Base-by-base conservation (phyloP, 2,329 filamentous ascomycete genomes). In the Sporothrix pallida region DNA sequence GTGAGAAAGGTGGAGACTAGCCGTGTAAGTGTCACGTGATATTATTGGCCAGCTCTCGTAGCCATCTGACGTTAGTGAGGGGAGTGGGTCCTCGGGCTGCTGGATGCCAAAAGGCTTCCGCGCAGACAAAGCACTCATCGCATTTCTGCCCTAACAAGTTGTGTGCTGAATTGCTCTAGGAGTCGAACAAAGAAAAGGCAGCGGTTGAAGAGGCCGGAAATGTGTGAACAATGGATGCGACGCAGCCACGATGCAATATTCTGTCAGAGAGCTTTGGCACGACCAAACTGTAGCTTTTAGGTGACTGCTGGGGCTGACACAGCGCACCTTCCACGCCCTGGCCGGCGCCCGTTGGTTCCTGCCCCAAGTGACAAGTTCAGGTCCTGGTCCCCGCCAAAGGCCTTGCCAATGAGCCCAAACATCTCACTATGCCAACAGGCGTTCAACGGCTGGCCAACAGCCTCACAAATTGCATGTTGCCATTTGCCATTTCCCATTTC, bases 21-120 rank as follows among this genome's bases (percentile, higher is more conserved):
- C 13, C 60, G 70, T 74, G 72, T 74, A 74, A 74, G 72, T 74
- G 72, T 74, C 72, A 74, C 72, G 69, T 74, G 72, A 2, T 2
- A 4, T 10, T n/a, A 15, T 65, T 62, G 26, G 56, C 60, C 23
- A 26, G 23, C 23, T 26, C 23, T 26, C 1, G 23, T 26, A 26
- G 23, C 23, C 23, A 26, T 26, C 23, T 26, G 23, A 26, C n/a
- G 42, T 44, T 17, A 26, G 42, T 15, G 60, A 44, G 23, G 31
- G 7, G 37, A 50, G 46, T 68, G 65, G 44, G 44, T 44, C 44
- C 44, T 9, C 15, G 31, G 31, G 31, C 31, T 37, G 31, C 7
- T 37, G 7, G 31, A 37, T 3, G 23, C 7, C 31, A 56, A 10
- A 56, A 26, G 52, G 52, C 52, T 56, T 56, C 31, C 2, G 52